Conservation (phyloP, 495 filamentous ascomycete species). For the Echria macrotheca region DNA sequence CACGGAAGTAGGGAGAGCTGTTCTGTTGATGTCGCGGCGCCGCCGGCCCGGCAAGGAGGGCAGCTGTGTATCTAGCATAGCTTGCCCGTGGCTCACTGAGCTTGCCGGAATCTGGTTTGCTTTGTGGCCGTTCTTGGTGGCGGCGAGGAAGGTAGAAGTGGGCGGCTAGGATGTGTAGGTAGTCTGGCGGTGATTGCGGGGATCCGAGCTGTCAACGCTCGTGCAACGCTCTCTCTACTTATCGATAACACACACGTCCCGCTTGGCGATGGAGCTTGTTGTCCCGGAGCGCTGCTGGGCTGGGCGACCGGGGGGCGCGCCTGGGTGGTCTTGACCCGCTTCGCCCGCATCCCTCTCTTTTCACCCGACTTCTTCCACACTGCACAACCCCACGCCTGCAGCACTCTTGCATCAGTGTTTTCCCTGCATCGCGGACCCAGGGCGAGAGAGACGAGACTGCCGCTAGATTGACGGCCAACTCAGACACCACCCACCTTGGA, state of each 20-base stretch:
- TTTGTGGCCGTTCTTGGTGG: no score
- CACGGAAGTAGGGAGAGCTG: not conserved
- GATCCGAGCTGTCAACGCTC: no score
- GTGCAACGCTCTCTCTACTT: no score
- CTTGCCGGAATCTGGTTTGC: no score
- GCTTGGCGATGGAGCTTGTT: conserved; percentile 28
- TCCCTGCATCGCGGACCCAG: conserved; percentile 31
- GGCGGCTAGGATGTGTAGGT: no score
- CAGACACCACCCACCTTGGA: conserved; percentile 23
- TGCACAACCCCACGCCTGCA: conserved; percentile 33
- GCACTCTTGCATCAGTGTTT: conserved; percentile 31
- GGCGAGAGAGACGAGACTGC: conserved; percentile 10
- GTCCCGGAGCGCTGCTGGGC: conserved; percentile 17
- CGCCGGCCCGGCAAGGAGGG: not conserved
- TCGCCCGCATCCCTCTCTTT: conserved; percentile 27
- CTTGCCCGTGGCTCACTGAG: no score
- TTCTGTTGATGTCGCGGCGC: conserved; percentile 2
- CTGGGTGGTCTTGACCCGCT: conserved; percentile 27
- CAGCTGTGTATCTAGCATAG: no score
- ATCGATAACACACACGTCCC: conserved; percentile 10
- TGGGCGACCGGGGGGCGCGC: conserved; percentile 4
- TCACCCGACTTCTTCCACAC: conserved; percentile 24
- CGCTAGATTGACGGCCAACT: conserved; percentile 23
- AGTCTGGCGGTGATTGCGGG: no score
- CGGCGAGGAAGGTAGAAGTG: no score